These are phyloP conservation scores for Erodium texanum DNA, from an alignment of 441 rosid genomes.

Conservation along the genomic window DNA sequence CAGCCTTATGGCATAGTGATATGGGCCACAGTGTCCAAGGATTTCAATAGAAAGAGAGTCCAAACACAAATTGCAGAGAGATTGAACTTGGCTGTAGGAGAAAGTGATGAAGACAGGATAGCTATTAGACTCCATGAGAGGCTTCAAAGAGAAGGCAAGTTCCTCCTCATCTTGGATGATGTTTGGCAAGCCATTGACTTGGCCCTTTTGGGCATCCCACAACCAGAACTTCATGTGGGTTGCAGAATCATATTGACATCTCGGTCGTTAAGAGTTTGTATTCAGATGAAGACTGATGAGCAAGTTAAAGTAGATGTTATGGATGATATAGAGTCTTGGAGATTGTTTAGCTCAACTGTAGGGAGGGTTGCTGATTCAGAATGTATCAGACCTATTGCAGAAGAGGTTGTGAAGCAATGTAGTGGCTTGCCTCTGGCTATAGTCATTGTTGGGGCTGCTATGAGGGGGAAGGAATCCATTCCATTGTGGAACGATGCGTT, in stretches of 20 bases:
- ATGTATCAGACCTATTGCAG: constrained; percentile 22
- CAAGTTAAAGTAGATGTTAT: constrained; percentile 28
- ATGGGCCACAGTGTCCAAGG: constrained; percentile 14
- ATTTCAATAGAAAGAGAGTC: constrained; percentile 4
- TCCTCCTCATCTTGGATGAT: constrained; percentile 25
- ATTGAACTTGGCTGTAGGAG: constrained; percentile 23
- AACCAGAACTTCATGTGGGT: constrained; percentile 12
- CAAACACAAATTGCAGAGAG: constrained; percentile 22
- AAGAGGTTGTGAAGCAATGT: constrained; percentile 24
- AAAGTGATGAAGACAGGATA: background rate
- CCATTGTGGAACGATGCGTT: constrained; percentile 29
- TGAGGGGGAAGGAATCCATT: constrained; percentile 24
- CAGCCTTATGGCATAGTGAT: constrained; percentile 11
- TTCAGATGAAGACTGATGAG: constrained; percentile 24
- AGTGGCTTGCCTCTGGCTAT: constrained; percentile 34
- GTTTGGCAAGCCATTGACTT: constrained; percentile 38
- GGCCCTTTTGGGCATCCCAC: constrained; percentile 32
- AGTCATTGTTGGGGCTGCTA: constrained; percentile 26
- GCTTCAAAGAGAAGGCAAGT: background rate
- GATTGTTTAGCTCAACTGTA: constrained; percentile 26
- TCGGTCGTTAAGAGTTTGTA: constrained; percentile 26
- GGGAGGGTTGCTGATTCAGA: constrained; percentile 27
- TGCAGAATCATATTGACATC: constrained; percentile 29
- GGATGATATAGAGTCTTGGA: constrained; percentile 30
- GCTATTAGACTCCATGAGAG: background rate